Conservation (phyloP, 1,284 basidiomycete genomes). For the Sanguinoderma infundibulare region DNA sequence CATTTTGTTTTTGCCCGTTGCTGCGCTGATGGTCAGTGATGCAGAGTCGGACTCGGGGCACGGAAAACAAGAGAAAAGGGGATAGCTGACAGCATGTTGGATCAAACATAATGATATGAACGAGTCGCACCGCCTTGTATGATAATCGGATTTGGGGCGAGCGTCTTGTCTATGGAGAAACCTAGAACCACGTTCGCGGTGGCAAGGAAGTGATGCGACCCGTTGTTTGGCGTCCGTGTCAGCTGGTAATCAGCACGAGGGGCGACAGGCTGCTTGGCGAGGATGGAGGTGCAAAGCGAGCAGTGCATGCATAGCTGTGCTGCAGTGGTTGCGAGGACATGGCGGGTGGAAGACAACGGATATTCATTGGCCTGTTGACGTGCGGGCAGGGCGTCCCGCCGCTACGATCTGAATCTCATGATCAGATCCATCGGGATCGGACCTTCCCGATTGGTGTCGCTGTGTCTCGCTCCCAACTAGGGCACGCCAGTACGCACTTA, state of each 20-base stretch:
- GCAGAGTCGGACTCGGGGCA: conserved; percentile 3
- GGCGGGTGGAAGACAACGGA: not conserved
- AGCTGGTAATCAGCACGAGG: not conserved
- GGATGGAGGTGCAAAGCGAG: not conserved
- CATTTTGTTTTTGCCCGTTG: not conserved
- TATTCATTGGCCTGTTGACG: not conserved
- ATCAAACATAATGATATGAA: conserved; percentile 5
- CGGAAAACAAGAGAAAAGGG: not conserved
- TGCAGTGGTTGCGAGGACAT: not conserved
- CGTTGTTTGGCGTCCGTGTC: not conserved
- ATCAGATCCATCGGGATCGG: not conserved
- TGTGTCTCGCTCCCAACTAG: not conserved
- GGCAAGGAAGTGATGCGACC: not conserved
- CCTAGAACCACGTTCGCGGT: not conserved
- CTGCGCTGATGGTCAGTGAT: conserved; percentile 12
- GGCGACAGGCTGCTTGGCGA: not conserved
- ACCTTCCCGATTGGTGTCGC: not conserved
- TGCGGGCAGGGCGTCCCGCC: not conserved
- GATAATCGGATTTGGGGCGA: conserved; percentile 1
- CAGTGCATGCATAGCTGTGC: not conserved
- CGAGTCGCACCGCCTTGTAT: conserved; percentile 4
- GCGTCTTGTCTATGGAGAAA: not conserved
- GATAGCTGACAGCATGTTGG: not conserved
- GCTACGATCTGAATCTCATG: conserved; percentile 1
- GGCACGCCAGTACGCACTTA: not conserved